Evolutionary conservation across 83 land plant species (phyloP).

Genomic region (Thuja plicata): DNA sequence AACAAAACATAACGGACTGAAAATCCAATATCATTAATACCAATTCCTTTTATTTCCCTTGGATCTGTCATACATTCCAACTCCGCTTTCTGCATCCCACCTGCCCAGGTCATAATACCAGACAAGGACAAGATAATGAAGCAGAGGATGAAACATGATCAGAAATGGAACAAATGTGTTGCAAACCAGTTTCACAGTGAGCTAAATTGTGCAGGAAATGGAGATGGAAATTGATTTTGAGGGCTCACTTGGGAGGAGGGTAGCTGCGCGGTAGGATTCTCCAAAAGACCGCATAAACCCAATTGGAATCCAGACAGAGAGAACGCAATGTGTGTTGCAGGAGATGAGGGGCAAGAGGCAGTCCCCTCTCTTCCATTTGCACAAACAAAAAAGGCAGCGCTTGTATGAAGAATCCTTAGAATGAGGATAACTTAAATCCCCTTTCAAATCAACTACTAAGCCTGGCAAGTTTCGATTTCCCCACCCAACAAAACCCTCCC

Average conservation of each 20-base stretch:
- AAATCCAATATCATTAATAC: conserved; percentile 21
- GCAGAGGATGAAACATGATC: background rate
- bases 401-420: background rate
- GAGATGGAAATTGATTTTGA: background rate
- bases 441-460: background rate
- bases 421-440: background rate
- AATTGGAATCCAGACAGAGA: conserved; percentile 78
- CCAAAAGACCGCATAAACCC: conserved; percentile 99
- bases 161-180: background rate
- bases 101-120: conserved; percentile 21
- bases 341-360: conserved; percentile 74
- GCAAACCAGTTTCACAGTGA: conserved; percentile 20
- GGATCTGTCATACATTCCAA: conserved; percentile 60
- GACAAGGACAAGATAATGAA: background rate
- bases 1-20: too few species aligned
- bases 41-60: conserved; percentile 88
- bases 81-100: conserved; percentile 67
- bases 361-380: conserved; percentile 14
- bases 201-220: background rate
- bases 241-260: conserved; percentile 79
- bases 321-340: conserved; percentile 87
- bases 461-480: background rate
- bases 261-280: conserved; percentile 94
- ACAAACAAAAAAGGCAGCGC: background rate
- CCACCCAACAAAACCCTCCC: background rate